Evolutionary conservation across 345 rosid species (phyloP), one percentile per base, ranked within the genome.

Genomic region (Pistacia integerrima): DNA sequence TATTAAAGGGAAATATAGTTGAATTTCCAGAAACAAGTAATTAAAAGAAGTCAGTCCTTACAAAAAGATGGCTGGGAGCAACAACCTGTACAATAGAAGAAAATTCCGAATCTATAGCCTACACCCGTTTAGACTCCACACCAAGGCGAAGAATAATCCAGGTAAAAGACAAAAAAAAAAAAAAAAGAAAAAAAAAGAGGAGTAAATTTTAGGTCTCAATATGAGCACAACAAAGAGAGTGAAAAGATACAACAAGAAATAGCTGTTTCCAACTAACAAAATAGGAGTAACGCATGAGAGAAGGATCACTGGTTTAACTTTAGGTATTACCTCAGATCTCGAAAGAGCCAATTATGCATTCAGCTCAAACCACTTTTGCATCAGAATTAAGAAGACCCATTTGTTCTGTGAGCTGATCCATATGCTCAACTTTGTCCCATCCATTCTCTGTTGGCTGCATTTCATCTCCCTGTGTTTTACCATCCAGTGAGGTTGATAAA

Each of bases 371-470:
- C 57, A 70, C 70, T 67, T 85, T 68, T 76, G 76, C 77, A 11
- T 90, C 89, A 25, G 99, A 87, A 18, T 89, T 67, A 72, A 94
- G 91, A 81, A 84, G 97, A 65, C 87, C 93, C 98, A 97, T 91
- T 82, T 90, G 93, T 77, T 89, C 94, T 4, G 97, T 91, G 17
- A 94, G 93, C 70, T 90, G 83, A 82, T 91, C 90, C 92, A 94
- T 69, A 76, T 82, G 85, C 78, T 85, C 81, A 28, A 78, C 51
- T 62, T 82, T 84, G 74, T 80, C 84, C 93, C 93, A 87, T 73
- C 80, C 86, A 46, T 85, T 86, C 67, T 83, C 90, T 28, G 11
- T 72, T 48, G 56, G 67, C 83, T 78, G 84, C 67, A 67, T 68
- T 72, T 81, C 88, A 16, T 72, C 82, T 51, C 70, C 33, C 33